Evolutionary conservation across 495 filamentous ascomycete genomes (phyloP), one percentile per base, ranked within the genome.

Genomic region (Annulohypoxylon maeteangense): DNA sequence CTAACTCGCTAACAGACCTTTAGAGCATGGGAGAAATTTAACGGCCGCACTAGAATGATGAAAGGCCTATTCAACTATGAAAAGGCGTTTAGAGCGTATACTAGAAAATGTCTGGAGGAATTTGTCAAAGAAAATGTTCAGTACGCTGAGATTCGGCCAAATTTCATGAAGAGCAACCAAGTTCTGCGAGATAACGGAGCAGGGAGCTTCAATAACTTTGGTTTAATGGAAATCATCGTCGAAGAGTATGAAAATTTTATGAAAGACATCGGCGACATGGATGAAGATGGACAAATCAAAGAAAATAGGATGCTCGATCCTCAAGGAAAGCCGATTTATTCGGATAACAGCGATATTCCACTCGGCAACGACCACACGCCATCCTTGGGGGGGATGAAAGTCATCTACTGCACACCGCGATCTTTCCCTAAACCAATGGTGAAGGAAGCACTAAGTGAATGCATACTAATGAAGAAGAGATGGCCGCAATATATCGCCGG

Each of bases 401-500:
- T 86, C 56, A 86, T 86, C 36, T 86, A 85, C 74, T 86, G 84
- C 75, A 83, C 82, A 3, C 84, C 84, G 31, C 79, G 84, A 29
- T 85, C 82, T n/a, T 87, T 92, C 32, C 75, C 83, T 20, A 87
- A 86, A 29, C 84, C 85, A 0, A 74, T 83, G 7, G 87, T 97
- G 5, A 80, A 88, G 36, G 81, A 87, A 1, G 85, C 83, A 40
- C 91, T 98, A 84, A 85, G 90, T 40, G 82, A 95, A 64, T 97
- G 94, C 71, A 90, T 97, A 67, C 76, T 83, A 27, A 86, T 92
- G 72, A 97, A 98, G 74, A 80, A 85, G 51, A 77, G 79, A 34
- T 95, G 89, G 73, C 90, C 90, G 0, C 76, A 87, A 27, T 86
- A 93, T 45, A 91, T 99, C 57, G 91, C 85, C 12, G 85, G 95